phyloP scores from a whole-genome alignment of 768 basidiomycete species.

The Suillus spraguei region DNA sequence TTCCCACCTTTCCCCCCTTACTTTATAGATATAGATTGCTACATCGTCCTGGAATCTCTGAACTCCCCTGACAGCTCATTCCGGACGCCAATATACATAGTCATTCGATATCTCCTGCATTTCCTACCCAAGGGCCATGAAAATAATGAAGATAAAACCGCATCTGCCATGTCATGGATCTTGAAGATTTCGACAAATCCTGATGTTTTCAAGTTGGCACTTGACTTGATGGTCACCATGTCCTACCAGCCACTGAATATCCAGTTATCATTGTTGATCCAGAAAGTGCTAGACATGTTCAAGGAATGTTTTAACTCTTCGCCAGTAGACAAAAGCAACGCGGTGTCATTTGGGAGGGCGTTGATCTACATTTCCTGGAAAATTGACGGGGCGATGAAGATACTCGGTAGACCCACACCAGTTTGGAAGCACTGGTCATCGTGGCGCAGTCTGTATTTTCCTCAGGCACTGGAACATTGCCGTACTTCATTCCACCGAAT shows the following conservation, averaged over 20 bases:
- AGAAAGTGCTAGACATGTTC: neutral
- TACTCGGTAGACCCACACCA: neutral
- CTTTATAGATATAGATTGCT: too few relatives aligned
- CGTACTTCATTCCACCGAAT: neutral
- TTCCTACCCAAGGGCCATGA: too few relatives aligned
- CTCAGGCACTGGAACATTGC: neutral
- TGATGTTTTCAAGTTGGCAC: slow-evolving; percentile 7
- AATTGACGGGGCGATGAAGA: rapidly evolving
- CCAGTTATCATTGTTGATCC: neutral
- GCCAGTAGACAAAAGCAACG: neutral
- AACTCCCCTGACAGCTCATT: slow-evolving; percentile 9
- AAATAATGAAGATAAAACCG: too few relatives aligned
- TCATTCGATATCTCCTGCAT: neutral
- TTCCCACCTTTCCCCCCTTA: too few relatives aligned
- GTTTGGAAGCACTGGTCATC: neutral
- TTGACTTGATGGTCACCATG: slow-evolving; percentile 11
- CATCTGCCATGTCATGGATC: slow-evolving; percentile 6
- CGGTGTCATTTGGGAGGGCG: neutral
- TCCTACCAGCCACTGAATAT: neutral
- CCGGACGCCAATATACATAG: slow-evolving; percentile 9
- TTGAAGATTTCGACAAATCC: slow-evolving; percentile 18
- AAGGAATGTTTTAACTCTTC: neutral
- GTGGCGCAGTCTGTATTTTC: neutral
- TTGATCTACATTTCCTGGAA: neutral
- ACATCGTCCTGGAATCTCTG: slow-evolving; percentile 7